Evolutionary conservation across 345 rosid genomes (phyloP).

Genomic region (Syzygium aromaticum): DNA sequence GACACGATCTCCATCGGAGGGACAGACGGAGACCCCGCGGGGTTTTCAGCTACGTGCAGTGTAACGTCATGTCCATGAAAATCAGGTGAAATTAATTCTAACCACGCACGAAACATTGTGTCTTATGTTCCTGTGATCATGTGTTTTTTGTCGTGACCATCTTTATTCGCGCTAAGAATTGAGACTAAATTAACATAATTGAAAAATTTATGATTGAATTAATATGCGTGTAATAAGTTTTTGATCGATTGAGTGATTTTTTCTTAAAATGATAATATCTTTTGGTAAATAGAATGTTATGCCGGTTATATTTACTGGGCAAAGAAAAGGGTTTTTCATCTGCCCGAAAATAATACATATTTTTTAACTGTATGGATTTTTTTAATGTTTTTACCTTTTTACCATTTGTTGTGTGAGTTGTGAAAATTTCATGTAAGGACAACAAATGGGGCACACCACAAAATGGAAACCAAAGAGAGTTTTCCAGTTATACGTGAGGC

Average conservation of each 20-base stretch:
- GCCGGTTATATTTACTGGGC: neutral
- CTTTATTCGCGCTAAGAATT: accelerated
- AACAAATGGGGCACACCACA: neutral
- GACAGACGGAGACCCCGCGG: neutral
- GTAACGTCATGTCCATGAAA: neutral
- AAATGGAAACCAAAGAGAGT: neutral
- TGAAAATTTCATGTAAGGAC: neutral
- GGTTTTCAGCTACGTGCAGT: neutral
- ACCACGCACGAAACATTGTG: neutral
- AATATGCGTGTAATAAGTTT: accelerated
- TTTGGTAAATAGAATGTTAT: neutral
- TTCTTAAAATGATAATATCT: neutral
- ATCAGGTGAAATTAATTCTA: neutral
- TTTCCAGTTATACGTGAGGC: no score
- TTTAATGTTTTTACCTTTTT: neutral
- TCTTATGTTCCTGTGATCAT: neutral
- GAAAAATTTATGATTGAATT: accelerated
- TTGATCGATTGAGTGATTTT: neutral
- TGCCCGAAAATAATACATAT: neutral
- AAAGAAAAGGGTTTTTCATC: neutral
- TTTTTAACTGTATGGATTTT: neutral
- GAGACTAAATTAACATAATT: neutral
- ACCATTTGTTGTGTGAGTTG: neutral
- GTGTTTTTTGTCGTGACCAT: neutral
- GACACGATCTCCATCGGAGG: neutral